Conservation (phyloP, 768 basidiomycete species). For the Ephemerocybe angulata region DNA sequence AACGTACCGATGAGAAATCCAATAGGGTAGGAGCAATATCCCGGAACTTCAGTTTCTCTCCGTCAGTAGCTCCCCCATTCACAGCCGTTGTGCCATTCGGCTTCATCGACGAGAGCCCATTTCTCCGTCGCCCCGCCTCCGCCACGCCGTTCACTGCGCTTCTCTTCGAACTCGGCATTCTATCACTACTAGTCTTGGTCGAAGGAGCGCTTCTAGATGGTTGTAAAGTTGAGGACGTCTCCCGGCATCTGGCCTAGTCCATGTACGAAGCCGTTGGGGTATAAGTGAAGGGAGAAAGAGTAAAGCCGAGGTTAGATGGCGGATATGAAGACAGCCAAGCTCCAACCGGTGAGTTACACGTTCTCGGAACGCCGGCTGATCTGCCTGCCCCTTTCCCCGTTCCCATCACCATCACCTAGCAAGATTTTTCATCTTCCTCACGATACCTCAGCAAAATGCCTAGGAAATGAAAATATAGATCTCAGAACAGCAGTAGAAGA, state of each 20-base stretch:
- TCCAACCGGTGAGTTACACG: not conserved
- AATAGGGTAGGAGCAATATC: slow-evolving; percentile 13
- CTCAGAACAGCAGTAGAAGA: not conserved
- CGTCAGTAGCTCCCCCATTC: not conserved
- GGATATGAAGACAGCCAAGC: not conserved
- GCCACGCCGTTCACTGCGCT: not conserved
- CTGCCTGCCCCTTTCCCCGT: not conserved
- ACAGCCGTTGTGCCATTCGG: not conserved
- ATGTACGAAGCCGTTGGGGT: not conserved
- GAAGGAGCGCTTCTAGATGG: not conserved
- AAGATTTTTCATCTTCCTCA: too few relatives aligned
- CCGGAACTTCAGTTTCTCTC: not conserved
- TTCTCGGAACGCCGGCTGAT: not conserved
- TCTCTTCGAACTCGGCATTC: not conserved
- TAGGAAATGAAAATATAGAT: too few relatives aligned
- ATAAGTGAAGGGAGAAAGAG: not conserved
- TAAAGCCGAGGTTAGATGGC: not conserved
- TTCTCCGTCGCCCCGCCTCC: too few relatives aligned
- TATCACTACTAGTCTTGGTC: too few relatives aligned
- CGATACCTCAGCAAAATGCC: not conserved
- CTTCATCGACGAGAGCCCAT: too few relatives aligned
- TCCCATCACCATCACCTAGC: not conserved
- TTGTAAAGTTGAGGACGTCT: not conserved
- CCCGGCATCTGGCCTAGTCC: not conserved
- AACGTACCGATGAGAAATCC: slow-evolving; percentile 12